Base-by-base conservation (phyloP, 768 basidiomycete genomes). In the Gloeopeniophorella convolvens region DNA sequence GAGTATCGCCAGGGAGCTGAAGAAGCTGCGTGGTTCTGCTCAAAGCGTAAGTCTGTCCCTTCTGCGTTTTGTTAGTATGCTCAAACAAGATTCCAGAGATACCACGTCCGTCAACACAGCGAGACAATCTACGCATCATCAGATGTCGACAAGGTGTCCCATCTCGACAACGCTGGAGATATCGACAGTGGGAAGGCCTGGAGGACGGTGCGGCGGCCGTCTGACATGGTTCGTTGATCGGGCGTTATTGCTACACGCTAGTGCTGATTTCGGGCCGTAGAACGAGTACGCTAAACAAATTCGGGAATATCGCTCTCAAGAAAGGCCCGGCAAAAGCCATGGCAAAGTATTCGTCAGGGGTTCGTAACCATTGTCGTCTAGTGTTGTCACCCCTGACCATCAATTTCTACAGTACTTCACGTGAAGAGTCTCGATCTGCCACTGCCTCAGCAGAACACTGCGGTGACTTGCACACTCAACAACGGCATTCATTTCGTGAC, bases 401-500 rank as follows among this genome's bases (percentile, higher is more conserved):
- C 11, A 32, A 18, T 3, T 10, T 9, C 58, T 6, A 9, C 45
- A 95, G 94, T 97, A 20, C 65, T 89, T 28, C 82, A 83, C 30
- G 74, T 92, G 50, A 85, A 78, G 59, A 78, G 76, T 40, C 71
- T 96, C 31, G 72, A 77, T 47, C 69, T 96, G 27, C 93, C 94
- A 1, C 58, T 97, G 26, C 94, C 93, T 0, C 68, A 70, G n/a
- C 75, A 89, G 55, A 68, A 78, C 0, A 92, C 93, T 0, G 75
- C 71, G 23, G 70, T 96, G 51, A 85, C 83, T 9, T 90, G 90
- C 65, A 91, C 90, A 0, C 73, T 98, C 54, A 96, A 98, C 67
- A 98, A 98, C 60, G 94, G 93, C 7, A 94, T 97, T 42, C 93
- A 96, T 66, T 93, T 86, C 56, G 94, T 97, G 30, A 89, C 88